A percentile compares a stretch with the other conserved stretches of the same genome.
phyloP scores from a whole-genome alignment of 106 monocot species.

The Dendrobium huoshanense region DNA sequence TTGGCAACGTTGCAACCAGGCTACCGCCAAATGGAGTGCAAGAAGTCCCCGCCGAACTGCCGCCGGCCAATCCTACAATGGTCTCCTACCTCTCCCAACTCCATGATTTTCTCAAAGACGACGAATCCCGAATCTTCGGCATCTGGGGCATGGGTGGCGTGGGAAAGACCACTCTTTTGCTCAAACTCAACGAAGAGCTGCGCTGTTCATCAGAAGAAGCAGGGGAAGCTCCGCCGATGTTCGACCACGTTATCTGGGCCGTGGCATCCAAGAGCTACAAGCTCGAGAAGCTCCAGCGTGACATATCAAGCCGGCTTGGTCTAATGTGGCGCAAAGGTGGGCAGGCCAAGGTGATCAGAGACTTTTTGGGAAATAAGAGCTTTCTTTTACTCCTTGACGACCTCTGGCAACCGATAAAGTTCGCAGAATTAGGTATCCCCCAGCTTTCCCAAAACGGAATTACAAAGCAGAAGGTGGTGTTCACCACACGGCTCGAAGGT shows the following conservation, averaged over 20 bases:
- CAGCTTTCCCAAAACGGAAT: too few relatives aligned
- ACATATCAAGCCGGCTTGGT: neutral
- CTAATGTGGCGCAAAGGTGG: neutral
- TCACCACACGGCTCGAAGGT: constrained; percentile 20
- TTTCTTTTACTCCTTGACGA: constrained; percentile 25
- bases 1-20: neutral
- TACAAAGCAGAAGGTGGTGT: constrained; percentile 17
- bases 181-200: constrained; percentile 1
- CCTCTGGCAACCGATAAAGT: constrained; percentile 23
- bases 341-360: neutral
- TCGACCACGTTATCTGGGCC: constrained; percentile 4
- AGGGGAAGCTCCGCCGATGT: neutral
- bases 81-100: neutral
- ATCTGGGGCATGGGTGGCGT: constrained; percentile 26
- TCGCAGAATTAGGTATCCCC: constrained; percentile 18
- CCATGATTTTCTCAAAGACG: neutral
- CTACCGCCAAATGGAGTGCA: neutral
- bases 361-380: constrained; percentile 17
- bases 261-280: neutral
- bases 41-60: neutral
- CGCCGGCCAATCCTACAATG: neutral
- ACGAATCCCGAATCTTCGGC: constrained; percentile 5
- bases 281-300: neutral
- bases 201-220: neutral
- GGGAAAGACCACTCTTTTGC: constrained; percentile 22